These are phyloP conservation scores for Coemansia sp. DNA, from an alignment of 192 early-diverging fungal genomes.

Conservation along the genomic window DNA sequence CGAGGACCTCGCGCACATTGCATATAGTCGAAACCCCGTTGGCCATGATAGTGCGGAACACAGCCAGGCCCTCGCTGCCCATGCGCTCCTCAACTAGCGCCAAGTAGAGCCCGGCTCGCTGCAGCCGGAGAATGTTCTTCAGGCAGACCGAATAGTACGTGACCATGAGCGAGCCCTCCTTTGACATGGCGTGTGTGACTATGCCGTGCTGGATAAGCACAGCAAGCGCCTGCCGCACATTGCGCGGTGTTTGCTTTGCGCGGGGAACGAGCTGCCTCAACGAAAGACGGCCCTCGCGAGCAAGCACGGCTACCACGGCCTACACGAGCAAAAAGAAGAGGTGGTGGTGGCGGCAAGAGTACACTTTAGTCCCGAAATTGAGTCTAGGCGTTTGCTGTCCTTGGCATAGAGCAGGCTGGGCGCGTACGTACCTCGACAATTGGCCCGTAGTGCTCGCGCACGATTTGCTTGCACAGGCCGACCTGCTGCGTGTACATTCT, in stretches of 20 bases:
- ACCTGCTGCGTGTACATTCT: slow-evolving; percentile 45
- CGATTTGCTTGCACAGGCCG: slow-evolving; percentile 53
- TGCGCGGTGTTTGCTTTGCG: slow-evolving; percentile 48
- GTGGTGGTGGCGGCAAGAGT: not conserved
- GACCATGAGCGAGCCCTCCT: slow-evolving; percentile 59
- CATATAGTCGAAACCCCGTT: slow-evolving; percentile 40
- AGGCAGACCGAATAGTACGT: slow-evolving; percentile 69
- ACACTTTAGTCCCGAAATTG: not conserved
- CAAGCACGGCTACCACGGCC: slow-evolving; percentile 28
- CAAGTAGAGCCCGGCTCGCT: slow-evolving; percentile 59
- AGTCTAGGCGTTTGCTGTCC: not conserved
- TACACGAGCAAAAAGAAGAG: not conserved
- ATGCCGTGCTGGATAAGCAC: slow-evolving; percentile 87
- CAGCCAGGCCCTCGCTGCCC: slow-evolving; percentile 56
- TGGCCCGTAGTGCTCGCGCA: slow-evolving; percentile 77
- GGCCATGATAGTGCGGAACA: slow-evolving; percentile 54
- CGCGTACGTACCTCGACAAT: slow-evolving; percentile 60
- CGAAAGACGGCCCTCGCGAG: slow-evolving; percentile 63
- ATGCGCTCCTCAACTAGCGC: slow-evolving; percentile 56
- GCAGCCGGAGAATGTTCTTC: slow-evolving; percentile 58
- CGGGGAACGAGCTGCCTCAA: slow-evolving; percentile 55
- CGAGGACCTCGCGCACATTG: slow-evolving; percentile 22
- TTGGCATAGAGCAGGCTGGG: not conserved
- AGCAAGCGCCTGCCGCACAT: slow-evolving; percentile 71
- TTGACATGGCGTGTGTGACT: slow-evolving; percentile 64